Evolutionary conservation across 192 early-diverging fungal genomes (phyloP).

Genomic region (Backusella morwellensis): DNA sequence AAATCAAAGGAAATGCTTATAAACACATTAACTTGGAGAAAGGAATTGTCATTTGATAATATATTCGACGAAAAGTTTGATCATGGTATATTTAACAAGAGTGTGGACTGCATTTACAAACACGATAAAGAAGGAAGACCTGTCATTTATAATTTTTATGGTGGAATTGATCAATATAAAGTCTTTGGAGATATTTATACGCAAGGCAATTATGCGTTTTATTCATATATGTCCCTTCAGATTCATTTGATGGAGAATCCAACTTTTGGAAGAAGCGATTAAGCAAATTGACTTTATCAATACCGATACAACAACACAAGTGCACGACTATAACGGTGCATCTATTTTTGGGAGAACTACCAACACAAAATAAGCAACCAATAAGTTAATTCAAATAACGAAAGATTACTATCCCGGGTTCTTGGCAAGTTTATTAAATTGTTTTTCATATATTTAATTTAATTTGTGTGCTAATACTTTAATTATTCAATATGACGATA

Average conservation of each 20-base stretch:
- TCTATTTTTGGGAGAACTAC: constrained; percentile 45
- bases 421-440: constrained; percentile 31
- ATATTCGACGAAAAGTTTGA: constrained; percentile 50
- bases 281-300: constrained; percentile 52
- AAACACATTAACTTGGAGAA: constrained; percentile 52
- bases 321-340: constrained; percentile 60
- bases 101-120: constrained; percentile 50
- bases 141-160: constrained; percentile 61
- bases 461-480: background rate
- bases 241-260: constrained; percentile 61
- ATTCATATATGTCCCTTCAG: constrained; percentile 5
- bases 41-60: constrained; percentile 42
- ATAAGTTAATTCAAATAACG: constrained; percentile 46
- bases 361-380: constrained; percentile 47
- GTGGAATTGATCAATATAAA: constrained; percentile 42
- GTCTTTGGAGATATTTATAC: constrained; percentile 51
- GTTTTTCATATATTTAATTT: background rate
- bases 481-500: background rate
- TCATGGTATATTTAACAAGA: constrained; percentile 34
- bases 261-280: constrained; percentile 58
- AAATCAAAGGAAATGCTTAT: constrained; percentile 46
- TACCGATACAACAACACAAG: constrained; percentile 55
- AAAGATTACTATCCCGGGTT: constrained; percentile 64
- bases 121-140: constrained; percentile 46
- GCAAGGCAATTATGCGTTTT: background rate